These are phyloP conservation scores for Trichoderma endophyticum DNA, from an alignment of 2,329 filamentous ascomycete species.

Conservation along the genomic window DNA sequence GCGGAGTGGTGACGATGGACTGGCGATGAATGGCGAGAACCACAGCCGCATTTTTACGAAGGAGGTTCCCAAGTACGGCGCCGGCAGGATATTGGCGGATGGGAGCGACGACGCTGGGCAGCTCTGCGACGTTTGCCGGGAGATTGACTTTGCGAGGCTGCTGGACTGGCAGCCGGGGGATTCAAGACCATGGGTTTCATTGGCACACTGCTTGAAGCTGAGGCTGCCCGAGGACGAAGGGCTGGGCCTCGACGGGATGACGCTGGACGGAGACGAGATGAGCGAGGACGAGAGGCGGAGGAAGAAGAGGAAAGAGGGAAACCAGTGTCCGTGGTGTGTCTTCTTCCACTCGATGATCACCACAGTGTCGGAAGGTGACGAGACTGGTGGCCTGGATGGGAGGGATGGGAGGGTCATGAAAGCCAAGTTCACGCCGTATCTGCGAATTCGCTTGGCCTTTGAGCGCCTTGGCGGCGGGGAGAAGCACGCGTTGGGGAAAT, in stretches of 20 bases:
- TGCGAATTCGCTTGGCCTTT: constrained; percentile 39
- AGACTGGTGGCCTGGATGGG: constrained; percentile 11
- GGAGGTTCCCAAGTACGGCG: constrained; percentile 23
- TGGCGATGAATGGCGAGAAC: constrained; percentile 16
- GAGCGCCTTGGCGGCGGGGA: constrained; percentile 37
- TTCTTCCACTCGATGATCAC: constrained; percentile 38
- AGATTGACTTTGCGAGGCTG: constrained; percentile 36
- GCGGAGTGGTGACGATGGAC: constrained; percentile 21
- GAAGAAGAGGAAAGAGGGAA: neutral
- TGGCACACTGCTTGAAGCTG: constrained; percentile 28
- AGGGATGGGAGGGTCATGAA: constrained; percentile 8
- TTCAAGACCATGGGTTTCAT: constrained; percentile 36
- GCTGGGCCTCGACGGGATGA: neutral
- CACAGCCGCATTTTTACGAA: constrained; percentile 4
- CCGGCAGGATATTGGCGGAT: constrained; percentile 30
- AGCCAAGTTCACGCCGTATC: constrained; percentile 37
- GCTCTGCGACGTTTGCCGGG: constrained; percentile 33
- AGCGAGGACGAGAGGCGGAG: neutral
- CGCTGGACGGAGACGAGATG: neutral
- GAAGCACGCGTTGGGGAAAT: constrained; percentile 36
- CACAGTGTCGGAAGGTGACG: constrained; percentile 26
- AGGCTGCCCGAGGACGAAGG: neutral
- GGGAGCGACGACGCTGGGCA: constrained; percentile 20
- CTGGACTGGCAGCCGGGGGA: constrained; percentile 37
- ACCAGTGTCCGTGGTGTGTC: constrained; percentile 36